Evolutionary conservation across 345 rosid species (phyloP).

Genomic region (Cardamine occulta): DNA sequence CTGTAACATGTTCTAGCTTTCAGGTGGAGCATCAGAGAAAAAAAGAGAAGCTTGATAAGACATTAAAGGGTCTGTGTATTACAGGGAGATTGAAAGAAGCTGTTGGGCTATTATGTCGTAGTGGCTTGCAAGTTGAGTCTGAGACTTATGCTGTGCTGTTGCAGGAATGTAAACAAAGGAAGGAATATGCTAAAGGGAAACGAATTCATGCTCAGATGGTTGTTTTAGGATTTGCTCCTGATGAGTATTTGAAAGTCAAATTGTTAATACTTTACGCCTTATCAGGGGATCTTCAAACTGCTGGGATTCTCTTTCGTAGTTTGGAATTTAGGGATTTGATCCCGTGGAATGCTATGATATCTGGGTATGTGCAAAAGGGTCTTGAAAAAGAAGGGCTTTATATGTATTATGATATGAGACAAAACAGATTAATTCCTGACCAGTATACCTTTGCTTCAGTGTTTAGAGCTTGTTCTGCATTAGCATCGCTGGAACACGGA

Average conservation of each 20-base stretch:
- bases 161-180: conserved; percentile 70
- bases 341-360: conserved; percentile 63
- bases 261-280: conserved; percentile 64
- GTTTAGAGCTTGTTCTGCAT: conserved; percentile 63
- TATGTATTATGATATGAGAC: conserved; percentile 59
- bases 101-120: conserved; percentile 56
- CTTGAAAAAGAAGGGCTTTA: conserved; percentile 48
- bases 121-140: conserved; percentile 45
- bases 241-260: conserved; percentile 61
- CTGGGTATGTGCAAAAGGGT: conserved; percentile 67
- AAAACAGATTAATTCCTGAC: conserved; percentile 52
- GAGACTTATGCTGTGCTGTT: conserved; percentile 57
- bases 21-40: conserved; percentile 60
- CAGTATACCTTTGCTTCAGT: conserved; percentile 76
- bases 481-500: conserved; percentile 67
- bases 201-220: conserved; percentile 76
- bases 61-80: conserved; percentile 61
- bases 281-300: conserved; percentile 57
- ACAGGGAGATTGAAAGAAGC: conserved; percentile 72
- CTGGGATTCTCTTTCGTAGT: conserved; percentile 45
- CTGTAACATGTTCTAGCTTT: conserved; percentile 57
- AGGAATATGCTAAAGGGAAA: conserved; percentile 51
- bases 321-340: conserved; percentile 45
- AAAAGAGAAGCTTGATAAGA: conserved; percentile 51
- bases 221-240: conserved; percentile 52